These are phyloP conservation scores for Exophiala alcalophila DNA, from an alignment of 2,329 filamentous ascomycete species.

Conservation along the genomic window DNA sequence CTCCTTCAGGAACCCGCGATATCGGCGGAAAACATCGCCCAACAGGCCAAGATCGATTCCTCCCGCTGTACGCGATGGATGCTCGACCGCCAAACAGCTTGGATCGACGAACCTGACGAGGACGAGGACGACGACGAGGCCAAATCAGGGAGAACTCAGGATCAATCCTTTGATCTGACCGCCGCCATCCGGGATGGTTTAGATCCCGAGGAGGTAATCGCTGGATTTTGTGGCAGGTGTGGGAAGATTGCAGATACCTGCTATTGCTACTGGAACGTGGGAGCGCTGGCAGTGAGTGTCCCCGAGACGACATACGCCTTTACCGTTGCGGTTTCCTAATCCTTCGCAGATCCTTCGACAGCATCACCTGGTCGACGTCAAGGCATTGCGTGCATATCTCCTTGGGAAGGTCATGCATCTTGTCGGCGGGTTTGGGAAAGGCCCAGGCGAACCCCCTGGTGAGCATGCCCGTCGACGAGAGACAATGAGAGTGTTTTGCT, in stretches of 20 bases:
- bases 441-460: slow-evolving; percentile 55
- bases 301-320: not conserved
- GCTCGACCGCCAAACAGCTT: slow-evolving; percentile 62
- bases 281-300: slow-evolving; percentile 52
- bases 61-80: slow-evolving; percentile 54
- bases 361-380: slow-evolving; percentile 56
- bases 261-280: slow-evolving; percentile 89
- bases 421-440: slow-evolving; percentile 80
- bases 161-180: not conserved
- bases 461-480: not conserved
- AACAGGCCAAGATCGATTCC: slow-evolving; percentile 37
- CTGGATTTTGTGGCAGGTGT: slow-evolving; percentile 83
- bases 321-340: too few species aligned
- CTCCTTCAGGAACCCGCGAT: slow-evolving; percentile 8
- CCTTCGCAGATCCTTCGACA: slow-evolving; percentile 57
- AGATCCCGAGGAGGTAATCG: slow-evolving; percentile 27
- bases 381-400: slow-evolving; percentile 70
- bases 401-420: slow-evolving; percentile 81
- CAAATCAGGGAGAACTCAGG: too few species aligned
- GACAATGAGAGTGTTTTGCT: slow-evolving; percentile 23
- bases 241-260: slow-evolving; percentile 95
- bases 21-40: slow-evolving; percentile 39
- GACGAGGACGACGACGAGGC: slow-evolving; percentile 41
- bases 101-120: slow-evolving; percentile 47
- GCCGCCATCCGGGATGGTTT: slow-evolving; percentile 1